phyloP scores from a whole-genome alignment of 108 stramenopile species.

The Seminavis robusta region DNA sequence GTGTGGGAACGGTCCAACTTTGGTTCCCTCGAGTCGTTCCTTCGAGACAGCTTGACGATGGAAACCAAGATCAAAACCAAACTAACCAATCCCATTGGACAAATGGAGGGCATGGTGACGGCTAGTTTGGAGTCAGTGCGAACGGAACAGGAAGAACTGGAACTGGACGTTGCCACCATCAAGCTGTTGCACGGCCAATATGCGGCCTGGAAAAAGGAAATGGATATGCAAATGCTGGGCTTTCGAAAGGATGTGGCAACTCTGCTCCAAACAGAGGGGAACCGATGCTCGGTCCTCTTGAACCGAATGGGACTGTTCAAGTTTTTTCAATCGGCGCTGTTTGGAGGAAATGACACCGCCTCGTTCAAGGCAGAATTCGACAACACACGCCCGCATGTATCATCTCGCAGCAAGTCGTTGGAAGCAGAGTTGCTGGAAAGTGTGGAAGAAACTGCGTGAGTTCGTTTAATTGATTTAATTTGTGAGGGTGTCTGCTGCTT shows the following conservation, averaged over 20 bases:
- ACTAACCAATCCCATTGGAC: slow-evolving; percentile 73
- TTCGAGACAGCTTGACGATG: slow-evolving; percentile 65
- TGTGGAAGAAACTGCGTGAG: slow-evolving; percentile 36
- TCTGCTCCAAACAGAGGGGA: slow-evolving; percentile 28
- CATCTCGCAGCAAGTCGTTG: slow-evolving; percentile 9
- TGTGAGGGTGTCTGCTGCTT: no score
- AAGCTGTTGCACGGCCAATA: slow-evolving; percentile 58
- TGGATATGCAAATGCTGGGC: slow-evolving; percentile 34
- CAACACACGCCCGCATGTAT: slow-evolving; percentile 19
- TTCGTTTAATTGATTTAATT: not conserved
- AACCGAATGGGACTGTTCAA: slow-evolving; percentile 20
- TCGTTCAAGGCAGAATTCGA: slow-evolving; percentile 52
- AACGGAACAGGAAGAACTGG: slow-evolving; percentile 40
- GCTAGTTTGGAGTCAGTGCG: slow-evolving; percentile 52
- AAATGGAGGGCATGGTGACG: slow-evolving; percentile 60
- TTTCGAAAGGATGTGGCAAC: slow-evolving; percentile 26
- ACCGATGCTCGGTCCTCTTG: slow-evolving; percentile 24
- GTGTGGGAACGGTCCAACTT: slow-evolving; percentile 70
- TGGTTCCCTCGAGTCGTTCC: slow-evolving; percentile 53
- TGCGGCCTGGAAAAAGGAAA: slow-evolving; percentile 66
- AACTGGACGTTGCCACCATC: slow-evolving; percentile 65
- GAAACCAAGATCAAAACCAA: slow-evolving; percentile 75
- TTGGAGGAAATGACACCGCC: slow-evolving; percentile 34
- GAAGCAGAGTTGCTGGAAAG: slow-evolving; percentile 17
- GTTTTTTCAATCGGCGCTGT: slow-evolving; percentile 24